Evolutionary conservation across 2,329 filamentous ascomycete species (phyloP).

Genomic region (Talaromyces sp.): DNA sequence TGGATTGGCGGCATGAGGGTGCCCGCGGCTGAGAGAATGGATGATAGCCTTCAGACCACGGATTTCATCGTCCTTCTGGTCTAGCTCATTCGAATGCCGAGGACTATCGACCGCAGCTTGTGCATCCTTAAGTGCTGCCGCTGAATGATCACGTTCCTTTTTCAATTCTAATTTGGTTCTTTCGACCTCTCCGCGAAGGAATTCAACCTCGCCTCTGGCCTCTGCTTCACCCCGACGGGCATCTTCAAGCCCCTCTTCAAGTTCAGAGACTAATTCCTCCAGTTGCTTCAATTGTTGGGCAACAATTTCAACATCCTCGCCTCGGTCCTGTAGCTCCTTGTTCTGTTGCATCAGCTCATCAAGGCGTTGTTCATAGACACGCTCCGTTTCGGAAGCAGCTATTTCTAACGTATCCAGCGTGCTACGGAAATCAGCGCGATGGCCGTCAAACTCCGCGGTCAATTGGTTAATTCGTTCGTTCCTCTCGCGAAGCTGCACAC

Average conservation of each 20-base stretch:
- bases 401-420: constrained; percentile 96
- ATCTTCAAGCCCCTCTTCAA: constrained; percentile 96
- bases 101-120: constrained; percentile 49
- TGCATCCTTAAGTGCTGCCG: constrained; percentile 60
- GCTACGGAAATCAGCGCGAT: constrained; percentile 92
- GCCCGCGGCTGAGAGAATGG: constrained; percentile 80
- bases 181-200: constrained; percentile 91
- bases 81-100: constrained; percentile 70
- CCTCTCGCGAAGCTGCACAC: constrained; percentile 85
- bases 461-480: constrained; percentile 95
- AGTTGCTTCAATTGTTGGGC: constrained; percentile 90
- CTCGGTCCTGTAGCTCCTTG: constrained; percentile 77
- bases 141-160: constrained; percentile 82
- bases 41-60: constrained; percentile 96
- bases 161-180: constrained; percentile 84
- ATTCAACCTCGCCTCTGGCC: constrained; percentile 93
- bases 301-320: constrained; percentile 88
- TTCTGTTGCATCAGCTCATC: constrained; percentile 74
- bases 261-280: constrained; percentile 92
- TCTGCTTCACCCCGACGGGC: constrained; percentile 92
- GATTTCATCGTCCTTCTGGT: constrained; percentile 96
- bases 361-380: constrained; percentile 76
- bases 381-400: constrained; percentile 89
- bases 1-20: constrained; percentile 32
- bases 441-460: constrained; percentile 90